A percentile compares a stretch with the other conserved stretches of the same genome.
These are phyloP conservation scores for Globisporangium radiosum DNA, from an alignment of 352 stramenopile genomes.

Conservation along the genomic window DNA sequence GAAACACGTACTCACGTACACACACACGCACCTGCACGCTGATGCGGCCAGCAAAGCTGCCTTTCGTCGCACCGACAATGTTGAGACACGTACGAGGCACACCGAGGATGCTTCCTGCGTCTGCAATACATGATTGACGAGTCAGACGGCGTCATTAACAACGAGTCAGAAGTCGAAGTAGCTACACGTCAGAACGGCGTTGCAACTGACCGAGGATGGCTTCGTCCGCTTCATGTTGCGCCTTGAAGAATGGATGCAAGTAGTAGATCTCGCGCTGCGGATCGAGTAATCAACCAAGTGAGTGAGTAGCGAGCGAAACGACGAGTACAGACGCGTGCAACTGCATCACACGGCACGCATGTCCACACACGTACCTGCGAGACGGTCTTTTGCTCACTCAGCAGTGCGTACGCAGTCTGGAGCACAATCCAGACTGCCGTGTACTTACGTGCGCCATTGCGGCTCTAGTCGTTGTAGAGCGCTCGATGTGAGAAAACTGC, in stretches of 20 bases:
- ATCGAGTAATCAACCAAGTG: neutral
- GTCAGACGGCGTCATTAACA: neutral
- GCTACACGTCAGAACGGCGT: too few relatives aligned
- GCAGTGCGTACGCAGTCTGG: slow-evolving; percentile 62
- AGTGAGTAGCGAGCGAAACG: too few relatives aligned
- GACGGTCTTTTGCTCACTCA: slow-evolving; percentile 72
- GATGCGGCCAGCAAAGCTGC: slow-evolving; percentile 56
- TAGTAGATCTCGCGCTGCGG: slow-evolving; percentile 79
- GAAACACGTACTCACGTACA: neutral
- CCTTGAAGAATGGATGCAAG: slow-evolving; percentile 78
- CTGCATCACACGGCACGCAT: too few relatives aligned
- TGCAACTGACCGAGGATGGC: slow-evolving; percentile 56
- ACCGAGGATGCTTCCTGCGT: slow-evolving; percentile 61
- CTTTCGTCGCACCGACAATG: slow-evolving; percentile 81
- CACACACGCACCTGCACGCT: slow-evolving; percentile 31
- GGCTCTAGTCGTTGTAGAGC: slow-evolving; percentile 20
- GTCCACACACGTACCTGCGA: slow-evolving; percentile 46
- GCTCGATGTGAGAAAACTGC: neutral
- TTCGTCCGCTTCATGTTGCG: slow-evolving; percentile 74
- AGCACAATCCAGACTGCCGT: slow-evolving; percentile 79
- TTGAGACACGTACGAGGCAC: slow-evolving; percentile 68
- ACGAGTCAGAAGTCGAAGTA: too few relatives aligned
- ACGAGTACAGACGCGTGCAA: too few relatives aligned
- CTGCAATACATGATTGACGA: slow-evolving; percentile 15
- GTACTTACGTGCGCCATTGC: slow-evolving; percentile 66